These are phyloP conservation scores for Candida quercuum DNA, from an alignment of 805 yeast genomes.

Conservation along the genomic window DNA sequence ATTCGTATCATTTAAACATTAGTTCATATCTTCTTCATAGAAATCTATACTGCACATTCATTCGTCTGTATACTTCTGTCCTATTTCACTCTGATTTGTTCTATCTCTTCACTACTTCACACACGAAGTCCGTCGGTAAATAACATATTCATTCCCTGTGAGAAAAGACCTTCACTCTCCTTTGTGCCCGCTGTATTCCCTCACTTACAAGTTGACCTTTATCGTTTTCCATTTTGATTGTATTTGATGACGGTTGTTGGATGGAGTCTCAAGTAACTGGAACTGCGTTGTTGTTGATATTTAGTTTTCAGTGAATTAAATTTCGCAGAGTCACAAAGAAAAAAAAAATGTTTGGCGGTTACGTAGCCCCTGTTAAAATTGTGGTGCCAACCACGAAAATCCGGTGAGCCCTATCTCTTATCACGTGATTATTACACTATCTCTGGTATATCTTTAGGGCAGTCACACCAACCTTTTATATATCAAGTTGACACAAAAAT, in stretches of 20 bases:
- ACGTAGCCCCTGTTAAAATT: background rate
- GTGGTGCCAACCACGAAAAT: background rate
- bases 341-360: constrained; percentile 13
- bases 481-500: too few relatives aligned
- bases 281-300: too few relatives aligned
- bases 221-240: constrained; percentile 96
- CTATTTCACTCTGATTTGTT: too few relatives aligned
- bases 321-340: constrained; percentile 1
- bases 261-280: too few relatives aligned
- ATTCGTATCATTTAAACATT: too few relatives aligned
- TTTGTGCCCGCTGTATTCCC: background rate
- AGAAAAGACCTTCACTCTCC: background rate
- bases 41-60: too few relatives aligned
- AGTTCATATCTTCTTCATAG: too few relatives aligned
- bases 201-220: constrained; percentile 97
- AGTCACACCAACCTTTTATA: background rate
- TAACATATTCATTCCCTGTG: too few relatives aligned
- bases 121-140: too few relatives aligned
- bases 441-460: background rate
- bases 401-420: constrained; percentile 2
- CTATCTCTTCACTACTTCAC: too few relatives aligned
- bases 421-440: constrained; percentile 8
- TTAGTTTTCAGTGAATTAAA: background rate
- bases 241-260: constrained; percentile 8
- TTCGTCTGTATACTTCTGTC: too few relatives aligned